Conservation (phyloP, 495 filamentous ascomycete species). For the Astrocystis sublimbata region DNA sequence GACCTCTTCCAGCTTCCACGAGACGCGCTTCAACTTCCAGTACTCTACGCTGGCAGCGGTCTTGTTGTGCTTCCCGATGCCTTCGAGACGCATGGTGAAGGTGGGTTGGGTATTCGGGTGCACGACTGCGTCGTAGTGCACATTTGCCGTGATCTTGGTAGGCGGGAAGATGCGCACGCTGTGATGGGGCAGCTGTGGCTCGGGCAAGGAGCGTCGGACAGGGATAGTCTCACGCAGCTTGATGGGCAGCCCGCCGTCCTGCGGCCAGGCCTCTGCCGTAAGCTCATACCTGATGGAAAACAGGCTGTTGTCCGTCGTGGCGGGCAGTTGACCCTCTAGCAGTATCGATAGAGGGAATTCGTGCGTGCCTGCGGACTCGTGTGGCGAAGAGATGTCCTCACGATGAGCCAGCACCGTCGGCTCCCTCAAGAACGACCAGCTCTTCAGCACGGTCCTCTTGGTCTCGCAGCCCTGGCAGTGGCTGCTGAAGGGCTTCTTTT, state of each 20-base stretch:
- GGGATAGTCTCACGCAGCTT: constrained; percentile 64
- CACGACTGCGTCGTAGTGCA: constrained; percentile 77
- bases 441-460: constrained; percentile 68
- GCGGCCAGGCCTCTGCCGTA: constrained; percentile 62
- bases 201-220: constrained; percentile 70
- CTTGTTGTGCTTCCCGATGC: constrained; percentile 66
- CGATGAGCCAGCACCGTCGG: constrained; percentile 63
- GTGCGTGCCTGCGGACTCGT: constrained; percentile 54
- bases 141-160: constrained; percentile 82
- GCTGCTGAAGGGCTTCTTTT: constrained; percentile 73
- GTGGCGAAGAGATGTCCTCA: constrained; percentile 29
- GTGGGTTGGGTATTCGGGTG: constrained; percentile 82
- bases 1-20: constrained; percentile 90
- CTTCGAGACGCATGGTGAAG: constrained; percentile 75
- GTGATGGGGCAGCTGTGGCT: constrained; percentile 63
- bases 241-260: constrained; percentile 55
- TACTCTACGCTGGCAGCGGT: constrained; percentile 57
- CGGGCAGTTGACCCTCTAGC: constrained; percentile 82
- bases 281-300: constrained; percentile 78
- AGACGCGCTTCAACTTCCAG: constrained; percentile 87
- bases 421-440: constrained; percentile 76
- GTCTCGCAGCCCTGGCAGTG: constrained; percentile 77
- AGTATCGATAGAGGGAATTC: constrained; percentile 91
- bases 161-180: constrained; percentile 94
- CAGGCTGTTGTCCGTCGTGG: constrained; percentile 71